Base-by-base conservation (phyloP, 345 rosid genomes). In the Zanthoxylum bungeanum region DNA sequence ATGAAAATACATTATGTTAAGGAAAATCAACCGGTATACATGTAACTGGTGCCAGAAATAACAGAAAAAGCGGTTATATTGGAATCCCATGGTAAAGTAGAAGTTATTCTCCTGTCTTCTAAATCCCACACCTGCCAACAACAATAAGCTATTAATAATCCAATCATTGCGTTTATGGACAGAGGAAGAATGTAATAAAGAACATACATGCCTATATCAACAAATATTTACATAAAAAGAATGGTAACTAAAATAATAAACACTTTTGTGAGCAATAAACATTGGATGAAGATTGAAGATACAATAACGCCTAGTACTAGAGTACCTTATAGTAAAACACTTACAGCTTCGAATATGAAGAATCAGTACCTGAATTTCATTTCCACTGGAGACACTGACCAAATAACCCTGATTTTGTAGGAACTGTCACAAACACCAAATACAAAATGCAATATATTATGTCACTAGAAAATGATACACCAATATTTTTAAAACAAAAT, bases 101-200 rank as follows among this genome's bases (percentile, higher is more conserved):
- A 87, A 33, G 81, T 81, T 30, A 83, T 72, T 59, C 73, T 66
- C 76, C 98, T 83, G 65, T 76, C 75, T 76, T 87, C 90, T 79
- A 91, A 80, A 81, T 91, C 85, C 98, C 96, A 93, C 33, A 93
- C 96, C 98, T 93, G 85, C 59, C 68, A 81, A 74, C 49, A 74
- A 47, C 71, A 72, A 37, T 30, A 68, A 55, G 60, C 66, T 68
- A 74, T 72, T 70, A 68, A 69, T 66, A 27, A 71, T 27, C 63
- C 79, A 70, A 67, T 64, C 11, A 39, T 59, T 31, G 50, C 22
- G 66, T 47, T 11, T 25, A 64, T 47, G 44, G 25, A 27, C 64
- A 60, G 5, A 28, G 10, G 30, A 8, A 50, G 28, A 53, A 14
- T 72, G 40, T 16, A 24, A 79, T 37, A 65, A 34, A 59, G 46